Conservation (phyloP, 805 yeast genomes). For the Henningerozyma blattae region DNA sequence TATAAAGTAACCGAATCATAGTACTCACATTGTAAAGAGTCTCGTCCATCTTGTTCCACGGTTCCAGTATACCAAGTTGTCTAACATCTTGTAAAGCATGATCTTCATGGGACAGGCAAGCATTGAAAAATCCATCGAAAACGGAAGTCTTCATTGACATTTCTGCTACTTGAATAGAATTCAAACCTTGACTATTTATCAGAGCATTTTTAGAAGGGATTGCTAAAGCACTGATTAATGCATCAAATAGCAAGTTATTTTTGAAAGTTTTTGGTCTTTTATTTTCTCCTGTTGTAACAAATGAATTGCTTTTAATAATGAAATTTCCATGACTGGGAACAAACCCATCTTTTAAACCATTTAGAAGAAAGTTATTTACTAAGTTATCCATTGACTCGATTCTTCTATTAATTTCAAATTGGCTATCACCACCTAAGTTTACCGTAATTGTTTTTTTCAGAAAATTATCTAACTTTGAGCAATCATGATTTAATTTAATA, state of each 20-base stretch:
- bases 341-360: slow-evolving; percentile 19
- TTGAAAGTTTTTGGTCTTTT: slow-evolving; percentile 1
- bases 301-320: slow-evolving; percentile 14
- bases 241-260: slow-evolving; percentile 6
- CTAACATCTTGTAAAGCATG: neutral
- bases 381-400: slow-evolving; percentile 15
- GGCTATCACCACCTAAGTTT: slow-evolving; percentile 21
- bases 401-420: slow-evolving; percentile 21
- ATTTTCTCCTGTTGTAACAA: neutral
- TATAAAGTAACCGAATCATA: slow-evolving; percentile 10
- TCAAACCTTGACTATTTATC: slow-evolving; percentile 8
- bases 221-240: slow-evolving; percentile 8
- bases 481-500: slow-evolving; percentile 1
- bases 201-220: slow-evolving; percentile 13
- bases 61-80: slow-evolving; percentile 13
- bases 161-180: slow-evolving; percentile 5
- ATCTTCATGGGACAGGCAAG: slow-evolving; percentile 4
- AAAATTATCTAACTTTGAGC: slow-evolving; percentile 3
- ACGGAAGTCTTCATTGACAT: slow-evolving; percentile 9
- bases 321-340: slow-evolving; percentile 15
- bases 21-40: slow-evolving; percentile 7
- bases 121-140: slow-evolving; percentile 4
- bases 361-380: slow-evolving; percentile 17
- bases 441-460: slow-evolving; percentile 19
- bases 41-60: slow-evolving; percentile 16